phyloP scores from a whole-genome alignment of 495 filamentous ascomycete genomes.

The Podospora appendiculata region DNA sequence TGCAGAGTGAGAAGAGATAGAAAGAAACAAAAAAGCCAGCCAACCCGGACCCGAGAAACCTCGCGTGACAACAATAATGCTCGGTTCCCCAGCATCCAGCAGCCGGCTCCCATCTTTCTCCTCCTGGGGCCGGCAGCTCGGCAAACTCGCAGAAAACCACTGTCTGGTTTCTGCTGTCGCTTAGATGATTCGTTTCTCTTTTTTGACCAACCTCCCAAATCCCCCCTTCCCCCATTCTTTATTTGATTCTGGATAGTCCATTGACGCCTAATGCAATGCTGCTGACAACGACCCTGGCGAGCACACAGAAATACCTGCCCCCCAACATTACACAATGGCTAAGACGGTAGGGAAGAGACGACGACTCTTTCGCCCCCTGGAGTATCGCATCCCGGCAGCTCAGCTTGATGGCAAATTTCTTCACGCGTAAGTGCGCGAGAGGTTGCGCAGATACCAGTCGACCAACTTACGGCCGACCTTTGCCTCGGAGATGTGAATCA shows the following conservation, averaged over 20 bases:
- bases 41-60: too few species aligned
- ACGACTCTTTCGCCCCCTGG: not conserved
- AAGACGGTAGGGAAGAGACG: constrained; percentile 1
- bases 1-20: too few species aligned
- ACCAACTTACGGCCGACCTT: constrained; percentile 95
- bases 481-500: constrained; percentile 97
- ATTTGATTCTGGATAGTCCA: constrained; percentile 1
- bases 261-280: constrained; percentile 16
- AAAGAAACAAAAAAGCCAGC: too few species aligned
- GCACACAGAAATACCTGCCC: not conserved
- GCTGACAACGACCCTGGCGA: constrained; percentile 5
- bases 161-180: constrained; percentile 2
- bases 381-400: not conserved
- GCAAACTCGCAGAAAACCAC: not conserved
- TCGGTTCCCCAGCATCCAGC: not conserved
- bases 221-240: not conserved
- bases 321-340: constrained; percentile 9
- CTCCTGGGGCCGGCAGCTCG: not conserved
- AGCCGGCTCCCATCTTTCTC: not conserved
- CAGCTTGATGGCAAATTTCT: not conserved
- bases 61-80: not conserved
- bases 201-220: constrained; percentile 2
- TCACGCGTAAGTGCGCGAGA: constrained; percentile 74
- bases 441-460: constrained; percentile 97
- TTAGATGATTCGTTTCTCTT: not conserved